Conservation (phyloP, 148 eudicot species). For the Rhododendron ferrugineum region DNA sequence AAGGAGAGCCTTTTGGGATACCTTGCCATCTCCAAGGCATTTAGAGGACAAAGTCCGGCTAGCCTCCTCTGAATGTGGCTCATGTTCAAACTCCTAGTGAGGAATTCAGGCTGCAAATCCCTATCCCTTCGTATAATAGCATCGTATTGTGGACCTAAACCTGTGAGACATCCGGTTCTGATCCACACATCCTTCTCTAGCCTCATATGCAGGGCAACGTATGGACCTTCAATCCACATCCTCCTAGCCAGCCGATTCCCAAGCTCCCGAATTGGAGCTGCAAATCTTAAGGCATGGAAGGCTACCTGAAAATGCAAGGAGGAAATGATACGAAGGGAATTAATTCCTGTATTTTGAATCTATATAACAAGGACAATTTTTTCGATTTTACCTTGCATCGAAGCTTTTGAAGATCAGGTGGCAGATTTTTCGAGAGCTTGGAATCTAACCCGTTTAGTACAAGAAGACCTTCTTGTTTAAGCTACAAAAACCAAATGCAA, state of each 20-base stretch:
- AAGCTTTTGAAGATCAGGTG: slow-evolving; percentile 66
- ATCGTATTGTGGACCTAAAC: slow-evolving; percentile 56
- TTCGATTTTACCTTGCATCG: slow-evolving; percentile 42
- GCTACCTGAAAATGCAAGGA: slow-evolving; percentile 42
- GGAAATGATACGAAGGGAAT: not conserved
- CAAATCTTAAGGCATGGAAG: slow-evolving; percentile 70
- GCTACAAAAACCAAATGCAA: slow-evolving; percentile 29
- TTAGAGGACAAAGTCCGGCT: slow-evolving; percentile 70
- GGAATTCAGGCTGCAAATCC: slow-evolving; percentile 39
- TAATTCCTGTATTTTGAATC: not conserved
- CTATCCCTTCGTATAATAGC: slow-evolving; percentile 37
- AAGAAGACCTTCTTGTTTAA: slow-evolving; percentile 62
- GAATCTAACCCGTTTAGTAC: slow-evolving; percentile 74
- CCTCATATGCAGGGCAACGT: slow-evolving; percentile 62
- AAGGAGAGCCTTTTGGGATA: slow-evolving; percentile 1
- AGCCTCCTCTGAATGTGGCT: slow-evolving; percentile 39
- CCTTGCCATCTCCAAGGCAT: slow-evolving; percentile 62
- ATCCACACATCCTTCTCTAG: slow-evolving; percentile 85
- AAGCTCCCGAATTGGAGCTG: slow-evolving; percentile 50
- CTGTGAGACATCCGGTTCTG: slow-evolving; percentile 67
- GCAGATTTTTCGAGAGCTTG: slow-evolving; percentile 68
- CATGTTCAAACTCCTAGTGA: slow-evolving; percentile 50
- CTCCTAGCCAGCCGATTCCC: slow-evolving; percentile 63
- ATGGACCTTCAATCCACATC: slow-evolving; percentile 91
- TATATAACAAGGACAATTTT: too few relatives aligned